A percentile compares a stretch with the other conserved stretches of the same genome.
Evolutionary conservation across 768 basidiomycete species (phyloP).

Genomic region (Clavulina sp.): DNA sequence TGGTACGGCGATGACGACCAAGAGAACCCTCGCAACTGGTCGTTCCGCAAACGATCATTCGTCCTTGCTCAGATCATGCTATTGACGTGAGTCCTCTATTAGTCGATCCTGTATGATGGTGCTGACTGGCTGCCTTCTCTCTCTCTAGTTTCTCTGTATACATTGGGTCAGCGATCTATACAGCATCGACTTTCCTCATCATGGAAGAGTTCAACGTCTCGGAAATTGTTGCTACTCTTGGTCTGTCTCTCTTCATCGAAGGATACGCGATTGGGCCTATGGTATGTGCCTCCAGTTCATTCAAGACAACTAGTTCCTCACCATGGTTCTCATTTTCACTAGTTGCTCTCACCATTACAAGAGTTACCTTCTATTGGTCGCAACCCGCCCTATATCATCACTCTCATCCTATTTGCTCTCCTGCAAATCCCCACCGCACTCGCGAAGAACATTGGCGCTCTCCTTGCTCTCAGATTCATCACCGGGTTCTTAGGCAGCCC

Average conservation of each 20-base stretch:
- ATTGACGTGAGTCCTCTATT: too few relatives aligned
- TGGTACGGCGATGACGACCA: slow-evolving; percentile 10
- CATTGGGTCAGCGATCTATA: slow-evolving; percentile 10
- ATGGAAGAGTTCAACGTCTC: not conserved
- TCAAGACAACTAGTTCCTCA: not conserved
- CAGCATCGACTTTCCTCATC: slow-evolving; percentile 9
- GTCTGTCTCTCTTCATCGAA: slow-evolving; percentile 20
- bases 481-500: slow-evolving; percentile 23
- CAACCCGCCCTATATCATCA: slow-evolving; percentile 20
- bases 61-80: not conserved
- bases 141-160: slow-evolving; percentile 14
- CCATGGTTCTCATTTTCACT: not conserved
- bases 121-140: too few relatives aligned
- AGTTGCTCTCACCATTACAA: slow-evolving; percentile 14
- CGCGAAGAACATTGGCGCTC: slow-evolving; percentile 16
- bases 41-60: not conserved
- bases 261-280: slow-evolving; percentile 21
- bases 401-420: slow-evolving; percentile 13
- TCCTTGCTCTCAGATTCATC: slow-evolving; percentile 19
- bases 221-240: slow-evolving; percentile 11
- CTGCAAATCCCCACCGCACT: slow-evolving; percentile 17
- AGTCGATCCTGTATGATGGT: too few relatives aligned
- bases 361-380: slow-evolving; percentile 23
- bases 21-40: slow-evolving; percentile 7
- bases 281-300: slow-evolving; percentile 11